Evolutionary conservation across 2,329 filamentous ascomycete species (phyloP).

Genomic region (Fusarium sp.): DNA sequence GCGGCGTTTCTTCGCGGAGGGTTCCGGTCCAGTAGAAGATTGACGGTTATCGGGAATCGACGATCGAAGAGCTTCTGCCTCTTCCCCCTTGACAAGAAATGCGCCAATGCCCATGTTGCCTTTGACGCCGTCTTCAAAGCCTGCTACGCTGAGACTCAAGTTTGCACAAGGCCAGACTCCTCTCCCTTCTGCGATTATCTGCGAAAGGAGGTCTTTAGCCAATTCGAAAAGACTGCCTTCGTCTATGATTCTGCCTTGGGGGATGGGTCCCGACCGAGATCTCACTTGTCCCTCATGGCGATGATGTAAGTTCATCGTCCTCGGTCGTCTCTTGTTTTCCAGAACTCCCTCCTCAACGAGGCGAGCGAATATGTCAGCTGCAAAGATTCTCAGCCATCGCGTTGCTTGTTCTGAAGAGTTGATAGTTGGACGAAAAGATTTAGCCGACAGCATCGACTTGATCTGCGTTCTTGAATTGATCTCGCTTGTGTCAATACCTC

Average conservation of each 20-base stretch:
- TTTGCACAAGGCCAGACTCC: conserved; percentile 90
- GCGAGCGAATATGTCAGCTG: conserved; percentile 88
- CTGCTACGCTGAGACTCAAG: conserved; percentile 86
- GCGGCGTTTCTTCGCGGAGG: conserved; percentile 45
- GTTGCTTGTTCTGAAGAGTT: conserved; percentile 79
- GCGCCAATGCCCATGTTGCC: conserved; percentile 87
- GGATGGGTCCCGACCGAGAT: conserved; percentile 81
- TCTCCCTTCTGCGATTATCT: conserved; percentile 79
- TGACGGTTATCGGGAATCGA: conserved; percentile 34
- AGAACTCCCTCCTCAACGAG: conserved; percentile 90
- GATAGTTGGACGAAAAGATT: conserved; percentile 90
- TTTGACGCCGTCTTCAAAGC: conserved; percentile 87
- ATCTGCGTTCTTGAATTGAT: conserved; percentile 92
- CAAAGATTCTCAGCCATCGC: conserved; percentile 91
- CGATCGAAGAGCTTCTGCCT: conserved; percentile 57
- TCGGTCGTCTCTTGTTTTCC: conserved; percentile 87
- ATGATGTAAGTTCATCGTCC: conserved; percentile 86
- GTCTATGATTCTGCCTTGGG: conserved; percentile 77
- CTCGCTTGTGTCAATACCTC: conserved; percentile 87
- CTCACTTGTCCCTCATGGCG: conserved; percentile 77
- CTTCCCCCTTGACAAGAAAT: conserved; percentile 83
- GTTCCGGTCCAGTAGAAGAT: conserved; percentile 34
- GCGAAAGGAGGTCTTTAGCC: conserved; percentile 78
- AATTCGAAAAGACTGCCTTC: conserved; percentile 78
- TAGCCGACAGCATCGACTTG: conserved; percentile 97